These are phyloP conservation scores for Amanita jacksonii DNA, from an alignment of 768 basidiomycete genomes.

Conservation along the genomic window DNA sequence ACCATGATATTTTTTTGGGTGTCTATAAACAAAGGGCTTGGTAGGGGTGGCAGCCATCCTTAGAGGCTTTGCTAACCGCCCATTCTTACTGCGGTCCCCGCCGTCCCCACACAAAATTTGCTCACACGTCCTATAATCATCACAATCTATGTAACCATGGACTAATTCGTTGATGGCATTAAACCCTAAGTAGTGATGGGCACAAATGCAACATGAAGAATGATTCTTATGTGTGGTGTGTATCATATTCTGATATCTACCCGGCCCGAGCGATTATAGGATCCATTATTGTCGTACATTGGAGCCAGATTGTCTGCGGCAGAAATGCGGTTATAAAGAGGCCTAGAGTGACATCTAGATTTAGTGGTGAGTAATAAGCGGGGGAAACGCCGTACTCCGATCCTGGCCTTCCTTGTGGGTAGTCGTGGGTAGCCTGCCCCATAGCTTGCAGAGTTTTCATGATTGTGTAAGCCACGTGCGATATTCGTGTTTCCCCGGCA, in stretches of 20 bases:
- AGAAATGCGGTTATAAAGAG: constrained; percentile 21
- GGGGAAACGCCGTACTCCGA: constrained; percentile 16
- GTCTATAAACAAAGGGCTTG: too few species aligned
- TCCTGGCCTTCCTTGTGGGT: constrained; percentile 14
- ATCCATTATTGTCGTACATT: constrained; percentile 19
- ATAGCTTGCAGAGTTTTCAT: constrained; percentile 18
- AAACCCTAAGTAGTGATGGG: too few species aligned
- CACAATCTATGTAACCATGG: too few species aligned
- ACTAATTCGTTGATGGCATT: too few species aligned
- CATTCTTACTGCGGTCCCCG: too few species aligned
- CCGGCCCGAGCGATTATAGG: constrained; percentile 28
- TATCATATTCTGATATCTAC: constrained; percentile 36
- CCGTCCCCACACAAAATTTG: too few species aligned
- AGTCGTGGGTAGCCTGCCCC: constrained; percentile 8
- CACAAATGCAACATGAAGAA: not conserved
- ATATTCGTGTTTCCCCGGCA: constrained; percentile 16
- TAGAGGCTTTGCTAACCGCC: too few species aligned
- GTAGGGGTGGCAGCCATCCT: too few species aligned
- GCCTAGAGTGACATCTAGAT: constrained; percentile 10
- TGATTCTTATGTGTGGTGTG: constrained; percentile 28
- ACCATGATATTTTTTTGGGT: too few species aligned
- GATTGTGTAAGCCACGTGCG: constrained; percentile 8
- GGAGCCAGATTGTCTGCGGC: constrained; percentile 20
- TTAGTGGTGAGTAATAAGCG: not conserved
- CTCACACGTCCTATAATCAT: too few species aligned